Evolutionary conservation across 768 basidiomycete species (phyloP), one percentile per base, ranked within the genome.

Genomic region (Pisolithus sp.): DNA sequence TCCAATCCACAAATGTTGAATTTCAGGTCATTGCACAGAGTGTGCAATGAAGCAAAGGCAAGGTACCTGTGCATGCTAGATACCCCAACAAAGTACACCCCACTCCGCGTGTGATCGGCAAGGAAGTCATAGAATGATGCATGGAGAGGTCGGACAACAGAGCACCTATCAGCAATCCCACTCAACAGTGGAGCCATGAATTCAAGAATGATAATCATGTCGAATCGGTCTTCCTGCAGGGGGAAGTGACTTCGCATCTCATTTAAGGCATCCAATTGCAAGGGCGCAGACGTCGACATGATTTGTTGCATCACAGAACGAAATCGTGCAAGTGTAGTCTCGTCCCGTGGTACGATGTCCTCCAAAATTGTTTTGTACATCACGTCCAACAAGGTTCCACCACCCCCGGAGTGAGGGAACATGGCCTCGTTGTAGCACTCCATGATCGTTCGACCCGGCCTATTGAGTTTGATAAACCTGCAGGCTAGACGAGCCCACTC

Each of bases 61-160:
- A 34, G 34, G 34, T 4, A 3, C 12, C 34, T 15, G 13, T 34
- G 34, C 34, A 34, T 34, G 12, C 34, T 34, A 34, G 34, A 15
- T 34, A 4, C 12, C 12, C 34, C 34, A 34, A 34, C 34, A 34
- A 34, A 34, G 13, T 34, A 34, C 13, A 43, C 39, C 21, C 41
- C 30, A 21, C 60, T 57, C 9, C 56, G 54, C 2, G 2, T 12
- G 30, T 36, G 6, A 37, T 60, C 49, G 0, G 39, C 52, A 12
- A 66, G 53, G 47, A 61, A 69, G 38, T 68, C 68, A 13, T 46
- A 44, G 51, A 68, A 64, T 1, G 67, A 68, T 5, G 64, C 45
- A 34, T 68, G 67, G 17, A 66, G 51, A 18, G 57, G 52, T 10
- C 46, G 54, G 38, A 64, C 53, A 4, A 55, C 53, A 21, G 41